These are phyloP conservation scores for Scheffersomyces cryptocercus DNA, from an alignment of 1,139 yeast genomes.

Conservation along the genomic window DNA sequence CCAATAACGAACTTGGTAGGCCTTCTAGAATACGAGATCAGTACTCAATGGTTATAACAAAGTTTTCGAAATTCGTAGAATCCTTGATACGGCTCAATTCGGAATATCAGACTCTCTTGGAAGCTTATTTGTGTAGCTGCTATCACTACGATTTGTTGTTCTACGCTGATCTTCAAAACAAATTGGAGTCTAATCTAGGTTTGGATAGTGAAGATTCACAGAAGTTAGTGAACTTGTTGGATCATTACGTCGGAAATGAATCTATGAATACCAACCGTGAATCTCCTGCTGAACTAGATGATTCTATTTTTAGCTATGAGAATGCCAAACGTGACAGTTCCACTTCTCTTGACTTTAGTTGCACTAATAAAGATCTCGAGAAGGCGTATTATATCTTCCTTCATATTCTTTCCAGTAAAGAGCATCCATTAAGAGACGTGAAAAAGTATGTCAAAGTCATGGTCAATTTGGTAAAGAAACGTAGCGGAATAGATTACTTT, in stretches of 20 bases:
- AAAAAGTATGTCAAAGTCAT: constrained; percentile 20
- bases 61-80: constrained; percentile 22
- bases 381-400: constrained; percentile 26
- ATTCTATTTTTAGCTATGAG: constrained; percentile 26
- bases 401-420: constrained; percentile 20
- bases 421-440: constrained; percentile 10
- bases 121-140: constrained; percentile 21
- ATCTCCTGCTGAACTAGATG: constrained; percentile 10
- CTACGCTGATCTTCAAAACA: constrained; percentile 17
- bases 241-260: constrained; percentile 14
- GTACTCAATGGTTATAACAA: constrained; percentile 18
- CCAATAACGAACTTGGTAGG: background rate
- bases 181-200: constrained; percentile 13
- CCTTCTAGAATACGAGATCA: constrained; percentile 22
- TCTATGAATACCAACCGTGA: constrained; percentile 1
- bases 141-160: constrained; percentile 20
- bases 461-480: constrained; percentile 26
- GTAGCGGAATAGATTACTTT: constrained; percentile 21
- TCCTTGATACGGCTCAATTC: constrained; percentile 20
- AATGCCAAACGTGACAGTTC: background rate
- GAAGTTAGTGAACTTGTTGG: constrained; percentile 22
- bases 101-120: constrained; percentile 22
- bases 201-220: constrained; percentile 26
- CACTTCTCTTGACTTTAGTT: constrained; percentile 3
- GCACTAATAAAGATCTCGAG: constrained; percentile 13